These are phyloP conservation scores for Tieghemostelium lacteum DNA, from an alignment of 78 protist species.

Conservation along the genomic window DNA sequence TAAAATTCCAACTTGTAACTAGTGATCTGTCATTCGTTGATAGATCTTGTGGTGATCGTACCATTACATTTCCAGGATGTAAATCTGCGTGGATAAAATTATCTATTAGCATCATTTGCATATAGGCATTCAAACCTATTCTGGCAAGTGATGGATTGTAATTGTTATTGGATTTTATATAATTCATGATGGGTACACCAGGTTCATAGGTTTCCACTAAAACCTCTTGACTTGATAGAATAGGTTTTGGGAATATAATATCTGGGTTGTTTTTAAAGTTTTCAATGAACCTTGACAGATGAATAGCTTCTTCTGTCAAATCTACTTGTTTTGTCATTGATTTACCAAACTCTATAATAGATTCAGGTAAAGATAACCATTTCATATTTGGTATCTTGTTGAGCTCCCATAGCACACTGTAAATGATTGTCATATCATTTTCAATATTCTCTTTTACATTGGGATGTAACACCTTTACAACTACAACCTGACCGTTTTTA, in stretches of 20 bases:
- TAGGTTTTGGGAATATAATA: constrained; percentile 58
- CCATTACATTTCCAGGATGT: constrained; percentile 80
- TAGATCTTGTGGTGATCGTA: constrained; percentile 8
- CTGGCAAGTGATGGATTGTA: constrained; percentile 59
- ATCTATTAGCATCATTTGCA: constrained; percentile 82
- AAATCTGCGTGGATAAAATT: constrained; percentile 82
- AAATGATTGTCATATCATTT: constrained; percentile 47
- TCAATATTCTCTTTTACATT: constrained; percentile 19
- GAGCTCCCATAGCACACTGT: constrained; percentile 42
- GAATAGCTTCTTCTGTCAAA: constrained; percentile 39
- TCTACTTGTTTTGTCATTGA: constrained; percentile 70
- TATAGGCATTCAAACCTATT: constrained; percentile 75
- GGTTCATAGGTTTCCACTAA: constrained; percentile 79
- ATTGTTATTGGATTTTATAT: constrained; percentile 10
- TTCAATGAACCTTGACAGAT: constrained; percentile 26
- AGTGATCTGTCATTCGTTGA: too few species aligned
- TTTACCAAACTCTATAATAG: constrained; percentile 60
- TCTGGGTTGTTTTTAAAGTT: constrained; percentile 37
- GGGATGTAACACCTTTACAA: constrained; percentile 82
- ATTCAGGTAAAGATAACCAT: constrained; percentile 59
- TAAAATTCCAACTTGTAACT: neutral
- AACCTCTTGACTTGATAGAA: constrained; percentile 24
- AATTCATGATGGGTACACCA: constrained; percentile 65
- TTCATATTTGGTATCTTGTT: constrained; percentile 65
- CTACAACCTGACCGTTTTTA: constrained; percentile 48